Conservation (phyloP, 768 basidiomycete species). For the Lactarius deliciosus region DNA sequence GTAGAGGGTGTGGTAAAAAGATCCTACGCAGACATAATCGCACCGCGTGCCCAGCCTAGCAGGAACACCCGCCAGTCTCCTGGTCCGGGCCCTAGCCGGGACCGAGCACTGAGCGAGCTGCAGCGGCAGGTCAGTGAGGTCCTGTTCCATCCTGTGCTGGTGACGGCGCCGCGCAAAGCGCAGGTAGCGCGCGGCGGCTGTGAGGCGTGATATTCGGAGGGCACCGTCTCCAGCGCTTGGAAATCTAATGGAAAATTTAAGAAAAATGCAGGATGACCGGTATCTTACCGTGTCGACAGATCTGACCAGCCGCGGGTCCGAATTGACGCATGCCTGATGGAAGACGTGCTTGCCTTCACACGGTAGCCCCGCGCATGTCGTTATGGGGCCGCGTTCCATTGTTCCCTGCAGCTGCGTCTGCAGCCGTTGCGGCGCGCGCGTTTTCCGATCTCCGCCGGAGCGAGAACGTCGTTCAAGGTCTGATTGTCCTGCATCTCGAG, state of each 20-base stretch:
- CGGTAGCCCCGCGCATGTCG: no score
- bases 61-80: neutral
- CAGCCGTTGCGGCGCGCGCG: constrained; percentile 32
- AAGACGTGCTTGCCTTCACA: no score
- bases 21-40: neutral
- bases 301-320: no score
- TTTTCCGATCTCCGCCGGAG: neutral
- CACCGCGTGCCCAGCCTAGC: neutral
- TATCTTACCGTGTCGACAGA: constrained; percentile 41
- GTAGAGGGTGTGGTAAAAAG: neutral
- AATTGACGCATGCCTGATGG: no score
- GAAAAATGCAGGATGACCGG: neutral
- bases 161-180: constrained; percentile 35
- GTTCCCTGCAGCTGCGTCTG: no score
- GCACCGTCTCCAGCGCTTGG: constrained; percentile 38
- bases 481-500: neutral
- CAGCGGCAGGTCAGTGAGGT: constrained; percentile 32
- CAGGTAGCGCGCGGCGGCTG: constrained; percentile 35
- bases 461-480: neutral
- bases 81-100: constrained; percentile 12
- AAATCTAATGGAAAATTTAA: constrained; percentile 6
- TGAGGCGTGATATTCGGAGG: constrained; percentile 29
- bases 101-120: no score
- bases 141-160: constrained; percentile 26
- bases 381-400: no score